Conservation (phyloP, 192 early-diverging fungal genomes). For the Coemansia sp. region DNA sequence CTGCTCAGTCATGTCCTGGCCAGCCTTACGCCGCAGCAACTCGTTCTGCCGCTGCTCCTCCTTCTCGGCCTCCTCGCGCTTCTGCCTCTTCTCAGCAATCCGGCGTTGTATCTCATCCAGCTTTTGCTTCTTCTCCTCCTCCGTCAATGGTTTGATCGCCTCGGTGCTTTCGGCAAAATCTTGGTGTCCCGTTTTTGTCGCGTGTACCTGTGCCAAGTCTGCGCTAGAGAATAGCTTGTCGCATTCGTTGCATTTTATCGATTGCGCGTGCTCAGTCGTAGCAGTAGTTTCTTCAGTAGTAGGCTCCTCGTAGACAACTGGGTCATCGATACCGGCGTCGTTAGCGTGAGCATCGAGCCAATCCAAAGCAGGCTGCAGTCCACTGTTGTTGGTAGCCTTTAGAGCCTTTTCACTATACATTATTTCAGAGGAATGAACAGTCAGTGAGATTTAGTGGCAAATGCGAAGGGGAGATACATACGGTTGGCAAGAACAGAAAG, state of each 20-base stretch:
- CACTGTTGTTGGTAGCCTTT: constrained; percentile 40
- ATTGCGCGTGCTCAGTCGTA: constrained; percentile 32
- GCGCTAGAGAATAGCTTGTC: constrained; percentile 65
- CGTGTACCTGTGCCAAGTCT: constrained; percentile 66
- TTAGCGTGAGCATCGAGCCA: constrained; percentile 49
- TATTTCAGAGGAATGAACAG: neutral
- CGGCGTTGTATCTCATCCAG: constrained; percentile 63
- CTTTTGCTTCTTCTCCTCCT: constrained; percentile 73
- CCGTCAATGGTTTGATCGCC: constrained; percentile 70
- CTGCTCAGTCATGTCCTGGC: constrained; percentile 62
- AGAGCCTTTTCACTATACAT: constrained; percentile 46
- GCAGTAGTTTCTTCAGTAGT: neutral
- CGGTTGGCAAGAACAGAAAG: neutral
- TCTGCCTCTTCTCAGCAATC: constrained; percentile 60
- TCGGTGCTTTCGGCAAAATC: constrained; percentile 72
- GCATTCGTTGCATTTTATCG: constrained; percentile 69
- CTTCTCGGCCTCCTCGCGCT: constrained; percentile 62
- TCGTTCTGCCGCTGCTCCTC: constrained; percentile 66
- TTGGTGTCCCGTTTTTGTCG: constrained; percentile 66
- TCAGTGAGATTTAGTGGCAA: neutral
- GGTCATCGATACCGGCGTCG: constrained; percentile 33
- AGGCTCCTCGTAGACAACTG: constrained; percentile 2
- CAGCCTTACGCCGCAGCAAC: constrained; percentile 60
- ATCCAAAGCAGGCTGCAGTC: constrained; percentile 53
- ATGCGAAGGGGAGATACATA: neutral